phyloP scores from a whole-genome alignment of 164 flowering plant species.

The Aristolochia californica region DNA sequence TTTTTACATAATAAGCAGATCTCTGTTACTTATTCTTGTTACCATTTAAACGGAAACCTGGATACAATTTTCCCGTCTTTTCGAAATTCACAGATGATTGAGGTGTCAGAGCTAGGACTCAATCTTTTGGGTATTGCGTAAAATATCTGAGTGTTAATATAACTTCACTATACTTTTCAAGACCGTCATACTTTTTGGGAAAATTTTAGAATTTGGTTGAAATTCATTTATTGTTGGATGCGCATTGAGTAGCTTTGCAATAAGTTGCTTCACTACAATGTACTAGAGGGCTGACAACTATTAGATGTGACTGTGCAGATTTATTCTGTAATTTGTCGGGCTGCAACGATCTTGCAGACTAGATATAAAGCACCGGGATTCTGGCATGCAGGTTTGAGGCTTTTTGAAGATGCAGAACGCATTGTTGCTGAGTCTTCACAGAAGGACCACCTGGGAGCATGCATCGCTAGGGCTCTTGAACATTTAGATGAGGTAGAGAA shows the following conservation, averaged over 20 bases:
- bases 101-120: too few species aligned
- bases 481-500: constrained; percentile 41
- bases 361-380: constrained; percentile 69
- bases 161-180: background rate
- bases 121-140: background rate
- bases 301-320: constrained; percentile 36
- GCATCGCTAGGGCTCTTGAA: constrained; percentile 51
- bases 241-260: background rate
- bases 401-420: constrained; percentile 49
- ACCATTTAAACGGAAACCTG: background rate
- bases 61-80: background rate
- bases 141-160: background rate
- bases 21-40: background rate
- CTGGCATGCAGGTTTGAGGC: constrained; percentile 56
- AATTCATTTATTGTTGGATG: background rate
- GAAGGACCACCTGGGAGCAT: constrained; percentile 46
- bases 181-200: background rate
- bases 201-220: background rate
- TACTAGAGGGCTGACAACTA: background rate
- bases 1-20: too few species aligned
- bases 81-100: too few species aligned
- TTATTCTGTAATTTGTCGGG: constrained; percentile 65
- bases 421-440: constrained; percentile 39
- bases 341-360: constrained; percentile 58
- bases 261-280: background rate